These are phyloP conservation scores for Diversispora epigaea DNA, from an alignment of 192 early-diverging fungal genomes.

Conservation along the genomic window DNA sequence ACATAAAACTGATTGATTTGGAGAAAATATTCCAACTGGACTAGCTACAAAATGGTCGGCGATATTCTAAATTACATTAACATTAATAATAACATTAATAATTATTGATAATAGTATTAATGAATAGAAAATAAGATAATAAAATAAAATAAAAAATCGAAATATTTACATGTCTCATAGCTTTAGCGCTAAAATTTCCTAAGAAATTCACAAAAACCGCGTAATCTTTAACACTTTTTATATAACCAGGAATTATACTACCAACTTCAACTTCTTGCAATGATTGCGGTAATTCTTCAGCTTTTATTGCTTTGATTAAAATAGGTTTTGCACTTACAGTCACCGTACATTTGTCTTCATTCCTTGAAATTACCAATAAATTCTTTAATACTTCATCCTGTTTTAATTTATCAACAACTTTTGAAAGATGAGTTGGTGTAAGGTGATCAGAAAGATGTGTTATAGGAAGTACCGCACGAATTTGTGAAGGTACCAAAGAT, in stretches of 20 bases:
- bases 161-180: conserved; percentile 42
- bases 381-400: conserved; percentile 50
- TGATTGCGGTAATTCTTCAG: conserved; percentile 41
- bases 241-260: conserved; percentile 64
- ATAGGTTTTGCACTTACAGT: conserved; percentile 63
- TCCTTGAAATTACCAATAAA: conserved; percentile 58
- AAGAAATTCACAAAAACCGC: conserved; percentile 67
- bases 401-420: conserved; percentile 44
- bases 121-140: background rate
- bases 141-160: conserved; percentile 43
- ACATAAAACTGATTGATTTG: conserved; percentile 72
- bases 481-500: conserved; percentile 57
- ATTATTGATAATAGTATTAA: background rate
- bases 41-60: conserved; percentile 64
- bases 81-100: background rate
- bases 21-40: conserved; percentile 51
- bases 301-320: conserved; percentile 59
- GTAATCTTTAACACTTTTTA: conserved; percentile 59
- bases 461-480: conserved; percentile 54
- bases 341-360: conserved; percentile 47
- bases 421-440: conserved; percentile 37
- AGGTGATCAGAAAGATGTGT: conserved; percentile 70
- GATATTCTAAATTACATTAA: background rate
- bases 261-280: conserved; percentile 52
- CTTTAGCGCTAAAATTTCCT: conserved; percentile 59